Conservation (phyloP, 1,284 basidiomycete genomes). For the Austroboletus niveus region DNA sequence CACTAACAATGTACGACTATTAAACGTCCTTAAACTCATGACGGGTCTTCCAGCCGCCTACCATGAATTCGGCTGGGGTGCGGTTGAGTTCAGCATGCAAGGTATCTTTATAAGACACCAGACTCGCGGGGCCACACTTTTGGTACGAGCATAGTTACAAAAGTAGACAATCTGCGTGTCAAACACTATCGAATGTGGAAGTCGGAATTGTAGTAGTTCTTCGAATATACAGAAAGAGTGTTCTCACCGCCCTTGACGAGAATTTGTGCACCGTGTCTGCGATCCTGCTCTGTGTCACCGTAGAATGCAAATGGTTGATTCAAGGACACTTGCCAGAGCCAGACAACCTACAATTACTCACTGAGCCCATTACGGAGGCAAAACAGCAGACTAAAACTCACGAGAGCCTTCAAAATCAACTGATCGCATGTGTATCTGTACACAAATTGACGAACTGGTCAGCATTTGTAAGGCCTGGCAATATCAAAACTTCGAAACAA, state of each 20-base stretch:
- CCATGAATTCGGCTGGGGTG: constrained; percentile 6
- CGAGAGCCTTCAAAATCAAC: background rate
- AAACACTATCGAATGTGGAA: background rate
- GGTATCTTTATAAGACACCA: background rate
- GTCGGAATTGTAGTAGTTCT: background rate
- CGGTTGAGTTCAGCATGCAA: background rate
- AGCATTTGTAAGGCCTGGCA: background rate
- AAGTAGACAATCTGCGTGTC: background rate
- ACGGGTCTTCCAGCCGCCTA: background rate
- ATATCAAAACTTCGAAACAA: background rate
- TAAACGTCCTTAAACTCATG: background rate
- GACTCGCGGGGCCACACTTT: constrained; percentile 1
- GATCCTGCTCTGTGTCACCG: background rate
- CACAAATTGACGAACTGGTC: background rate
- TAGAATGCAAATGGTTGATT: background rate
- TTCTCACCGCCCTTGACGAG: constrained; percentile 3
- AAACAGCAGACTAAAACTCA: background rate
- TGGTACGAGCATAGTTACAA: background rate
- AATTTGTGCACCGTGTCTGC: constrained; percentile 1
- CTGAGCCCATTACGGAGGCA: background rate
- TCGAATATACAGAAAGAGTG: no score
- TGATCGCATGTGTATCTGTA: background rate
- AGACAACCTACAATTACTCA: background rate
- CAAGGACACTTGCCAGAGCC: background rate
- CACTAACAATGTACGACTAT: background rate